Base-by-base conservation (phyloP, 805 yeast species). In the Metschnikowia rubicola region DNA sequence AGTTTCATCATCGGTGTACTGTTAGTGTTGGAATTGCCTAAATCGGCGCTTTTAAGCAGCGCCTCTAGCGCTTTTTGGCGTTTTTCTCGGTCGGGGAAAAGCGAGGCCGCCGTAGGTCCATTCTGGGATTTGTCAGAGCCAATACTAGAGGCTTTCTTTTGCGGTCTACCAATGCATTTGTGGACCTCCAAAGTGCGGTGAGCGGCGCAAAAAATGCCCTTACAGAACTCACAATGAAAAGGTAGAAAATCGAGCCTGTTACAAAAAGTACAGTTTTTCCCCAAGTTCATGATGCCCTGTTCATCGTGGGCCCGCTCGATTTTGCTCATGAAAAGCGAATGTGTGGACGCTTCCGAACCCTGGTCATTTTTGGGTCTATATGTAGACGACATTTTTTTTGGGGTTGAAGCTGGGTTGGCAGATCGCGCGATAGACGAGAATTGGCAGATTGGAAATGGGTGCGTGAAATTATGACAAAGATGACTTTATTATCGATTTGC, bases 201-300 rank as follows among this genome's bases (percentile, higher is more conserved):
- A 36, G 74, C 71, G 9, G 74, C 67, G 56, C 87, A 81, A 55
- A 61, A 81, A 2, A 70, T 63, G 21, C 58, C 53, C 10, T 70
- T 57, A 56, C 83, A 78, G 43, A 67, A 70, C 37, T 74, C 75
- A 58, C 87, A 82, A 13, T 61, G 62, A 57, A 73, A 81, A 13
- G 87, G 87, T 29, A 82, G 64, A 52, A 81, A 82, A 58, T 82
- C 87, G 7, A 80, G 64, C 50, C 67, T 70, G 39, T 73, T 66
- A 58, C 87, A 82, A 13, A 71, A 64, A 28, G 61, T 55, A 60
- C 87, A 82, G 55, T 80, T 79, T 47, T 73, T 62, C n/a, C 87
- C 87, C 6, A 82, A 73, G 40, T 82, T 77, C 61, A 82, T 65
- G 52, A 81, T 61, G 8, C 73, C 71, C 43, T 63, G 65, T 42